phyloP scores from a whole-genome alignment of 2,329 filamentous ascomycete species.

The Harringtonia aguacate region DNA sequence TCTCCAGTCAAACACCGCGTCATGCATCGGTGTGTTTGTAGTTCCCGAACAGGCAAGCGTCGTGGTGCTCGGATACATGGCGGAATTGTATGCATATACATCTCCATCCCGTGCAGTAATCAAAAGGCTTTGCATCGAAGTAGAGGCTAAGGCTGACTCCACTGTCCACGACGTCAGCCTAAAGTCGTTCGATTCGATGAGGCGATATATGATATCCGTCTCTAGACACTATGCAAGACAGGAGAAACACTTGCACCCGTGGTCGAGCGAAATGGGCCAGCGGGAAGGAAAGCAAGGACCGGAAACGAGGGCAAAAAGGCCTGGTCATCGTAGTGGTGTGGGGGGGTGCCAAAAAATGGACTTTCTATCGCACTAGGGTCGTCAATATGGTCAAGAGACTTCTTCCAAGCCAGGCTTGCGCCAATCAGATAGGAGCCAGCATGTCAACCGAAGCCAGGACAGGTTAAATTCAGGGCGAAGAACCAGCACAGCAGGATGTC shows the following conservation, averaged over 20 bases:
- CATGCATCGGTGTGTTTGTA: no score
- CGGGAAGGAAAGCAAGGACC: constrained; percentile 2
- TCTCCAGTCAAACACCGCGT: no score
- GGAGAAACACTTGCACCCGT: no score
- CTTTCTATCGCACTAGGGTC: constrained; percentile 1
- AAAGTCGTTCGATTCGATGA: no score
- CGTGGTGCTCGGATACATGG: no score
- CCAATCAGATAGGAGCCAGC: not conserved
- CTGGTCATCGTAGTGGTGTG: not conserved
- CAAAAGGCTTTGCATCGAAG: no score
- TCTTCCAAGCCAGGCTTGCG: not conserved
- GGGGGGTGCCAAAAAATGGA: constrained; percentile 6
- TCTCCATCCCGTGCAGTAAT: no score
- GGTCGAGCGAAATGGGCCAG: no score
- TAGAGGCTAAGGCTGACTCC: constrained; percentile 1
- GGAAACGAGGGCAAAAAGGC: not conserved
- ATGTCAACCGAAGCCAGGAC: constrained; percentile 1
- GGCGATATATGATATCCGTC: no score
- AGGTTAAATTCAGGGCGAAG: not conserved
- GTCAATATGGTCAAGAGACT: constrained; percentile 1
- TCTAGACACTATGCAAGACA: no score
- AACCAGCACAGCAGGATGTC: not conserved
- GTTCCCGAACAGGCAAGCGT: no score
- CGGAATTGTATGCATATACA: no score
- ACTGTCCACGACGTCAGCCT: constrained; percentile 1